Percentiles rank a stretch among this genome's conserved stretches.
These are phyloP conservation scores for Huntiella abstrusa DNA, from an alignment of 2,329 filamentous ascomycete genomes.

Conservation along the genomic window DNA sequence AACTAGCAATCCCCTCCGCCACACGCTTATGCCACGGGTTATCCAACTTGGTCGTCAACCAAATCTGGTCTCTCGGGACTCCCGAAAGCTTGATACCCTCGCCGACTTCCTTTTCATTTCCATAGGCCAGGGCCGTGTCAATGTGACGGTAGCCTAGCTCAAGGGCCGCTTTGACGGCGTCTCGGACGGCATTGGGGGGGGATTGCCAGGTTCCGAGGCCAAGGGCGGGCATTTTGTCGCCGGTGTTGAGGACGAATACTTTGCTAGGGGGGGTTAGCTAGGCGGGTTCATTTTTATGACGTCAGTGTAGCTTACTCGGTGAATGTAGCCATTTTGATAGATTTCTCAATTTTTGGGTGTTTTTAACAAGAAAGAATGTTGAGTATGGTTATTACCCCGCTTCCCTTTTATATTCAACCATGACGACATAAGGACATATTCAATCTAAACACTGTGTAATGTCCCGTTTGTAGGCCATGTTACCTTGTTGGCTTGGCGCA, in stretches of 20 bases:
- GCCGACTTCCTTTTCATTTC: slow-evolving; percentile 54
- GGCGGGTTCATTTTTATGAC: too few species aligned
- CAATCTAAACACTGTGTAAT: too few species aligned
- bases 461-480: too few species aligned
- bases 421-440: too few species aligned
- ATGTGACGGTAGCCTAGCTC: slow-evolving; percentile 55
- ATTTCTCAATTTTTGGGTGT: too few species aligned
- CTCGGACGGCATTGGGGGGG: slow-evolving; percentile 44
- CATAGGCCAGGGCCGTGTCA: slow-evolving; percentile 59
- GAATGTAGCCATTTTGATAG: too few species aligned
- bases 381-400: too few species aligned
- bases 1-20: slow-evolving; percentile 38
- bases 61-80: slow-evolving; percentile 46
- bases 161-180: slow-evolving; percentile 53
- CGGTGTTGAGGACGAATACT: slow-evolving; percentile 53
- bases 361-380: too few species aligned
- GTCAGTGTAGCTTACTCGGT: too few species aligned
- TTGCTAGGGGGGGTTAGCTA: slow-evolving; percentile 5
- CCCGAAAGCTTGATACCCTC: slow-evolving; percentile 43
- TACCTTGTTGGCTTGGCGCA: too few species aligned
- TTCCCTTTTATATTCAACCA: too few species aligned
- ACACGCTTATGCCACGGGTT: slow-evolving; percentile 61
- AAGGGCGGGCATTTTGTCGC: slow-evolving; percentile 58
- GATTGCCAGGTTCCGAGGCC: slow-evolving; percentile 71
- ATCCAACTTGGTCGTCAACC: slow-evolving; percentile 65